A percentile compares a stretch with the other conserved stretches of the same genome.
Evolutionary conservation across 352 stramenopile species (phyloP).

Genomic region (Globisporangium apiculatum): DNA sequence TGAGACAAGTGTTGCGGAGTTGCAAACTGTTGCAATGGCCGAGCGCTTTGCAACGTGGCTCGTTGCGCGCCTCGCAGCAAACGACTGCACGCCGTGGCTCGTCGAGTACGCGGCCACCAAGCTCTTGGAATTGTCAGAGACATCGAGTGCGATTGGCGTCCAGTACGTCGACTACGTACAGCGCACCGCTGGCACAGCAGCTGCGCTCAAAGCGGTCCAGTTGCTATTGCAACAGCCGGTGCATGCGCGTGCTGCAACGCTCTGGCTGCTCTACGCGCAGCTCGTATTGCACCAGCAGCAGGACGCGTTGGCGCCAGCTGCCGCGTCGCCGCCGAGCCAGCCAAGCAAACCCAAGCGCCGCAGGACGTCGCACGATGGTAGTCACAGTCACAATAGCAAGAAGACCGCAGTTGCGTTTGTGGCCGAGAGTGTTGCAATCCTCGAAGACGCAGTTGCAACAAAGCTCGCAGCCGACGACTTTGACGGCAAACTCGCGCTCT

Average conservation of each 20-base stretch:
- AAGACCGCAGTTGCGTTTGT: constrained; percentile 13
- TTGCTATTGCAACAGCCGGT: constrained; percentile 32
- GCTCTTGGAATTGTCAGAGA: constrained; percentile 37
- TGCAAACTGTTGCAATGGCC: constrained; percentile 43
- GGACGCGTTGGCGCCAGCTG: constrained; percentile 12
- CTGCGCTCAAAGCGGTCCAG: constrained; percentile 32
- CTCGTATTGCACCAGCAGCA: constrained; percentile 42
- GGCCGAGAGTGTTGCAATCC: constrained; percentile 30
- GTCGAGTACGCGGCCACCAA: constrained; percentile 49
- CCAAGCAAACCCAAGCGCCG: constrained; percentile 39
- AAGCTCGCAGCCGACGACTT: constrained; percentile 33
- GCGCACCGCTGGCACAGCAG: constrained; percentile 45
- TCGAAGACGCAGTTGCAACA: constrained; percentile 31
- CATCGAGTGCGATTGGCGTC: constrained; percentile 24
- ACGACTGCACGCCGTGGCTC: constrained; percentile 32
- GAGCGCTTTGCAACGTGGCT: constrained; percentile 66
- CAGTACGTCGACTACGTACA: constrained; percentile 71
- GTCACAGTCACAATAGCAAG: constrained; percentile 11
- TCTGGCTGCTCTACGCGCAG: constrained; percentile 74
- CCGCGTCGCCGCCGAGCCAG: constrained; percentile 2
- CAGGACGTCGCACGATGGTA: constrained; percentile 28
- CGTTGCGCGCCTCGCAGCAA: constrained; percentile 37
- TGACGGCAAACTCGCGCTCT: constrained; percentile 40
- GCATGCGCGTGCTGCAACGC: constrained; percentile 24
- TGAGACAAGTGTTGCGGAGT: constrained; percentile 39